Evolutionary conservation across 139 green algal genomes (phyloP).

Genomic region (Chlamydomonas sp.): DNA sequence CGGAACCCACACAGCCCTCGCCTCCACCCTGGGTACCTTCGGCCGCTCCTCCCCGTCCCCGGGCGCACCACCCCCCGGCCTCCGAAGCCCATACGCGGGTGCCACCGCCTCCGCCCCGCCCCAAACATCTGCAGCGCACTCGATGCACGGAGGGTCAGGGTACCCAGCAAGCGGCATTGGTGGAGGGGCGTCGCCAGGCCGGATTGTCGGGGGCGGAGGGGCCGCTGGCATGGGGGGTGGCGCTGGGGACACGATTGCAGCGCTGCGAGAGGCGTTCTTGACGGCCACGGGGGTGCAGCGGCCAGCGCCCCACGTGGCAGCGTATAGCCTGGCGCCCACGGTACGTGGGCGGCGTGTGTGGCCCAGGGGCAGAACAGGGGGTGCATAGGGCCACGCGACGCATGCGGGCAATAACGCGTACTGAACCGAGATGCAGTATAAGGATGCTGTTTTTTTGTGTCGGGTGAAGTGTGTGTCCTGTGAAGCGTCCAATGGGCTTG

Average conservation of each 20-base stretch:
- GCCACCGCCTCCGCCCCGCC: background rate
- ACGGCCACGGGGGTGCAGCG: conserved; percentile 23
- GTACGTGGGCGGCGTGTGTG: background rate
- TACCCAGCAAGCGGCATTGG: no score
- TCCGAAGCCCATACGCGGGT: background rate
- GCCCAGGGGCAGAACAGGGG: background rate
- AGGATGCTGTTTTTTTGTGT: background rate
- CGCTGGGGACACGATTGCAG: background rate
- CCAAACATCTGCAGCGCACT: no score
- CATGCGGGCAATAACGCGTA: background rate
- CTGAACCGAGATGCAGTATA: background rate
- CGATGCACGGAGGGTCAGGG: no score
- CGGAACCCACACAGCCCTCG: no score
- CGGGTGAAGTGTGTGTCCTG: background rate
- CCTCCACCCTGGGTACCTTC: no score
- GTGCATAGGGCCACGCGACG: background rate
- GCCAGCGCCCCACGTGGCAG: background rate
- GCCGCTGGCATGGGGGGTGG: background rate
- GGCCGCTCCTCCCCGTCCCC: no score
- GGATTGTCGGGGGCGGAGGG: background rate
- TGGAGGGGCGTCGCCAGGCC: background rate
- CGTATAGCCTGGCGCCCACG: conserved; percentile 11
- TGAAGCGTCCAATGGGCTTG: background rate
- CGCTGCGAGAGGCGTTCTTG: conserved; percentile 35
- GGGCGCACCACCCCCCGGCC: no score